Base-by-base conservation (phyloP, 768 basidiomycete species). In the Kwoniella newhampshirensis region DNA sequence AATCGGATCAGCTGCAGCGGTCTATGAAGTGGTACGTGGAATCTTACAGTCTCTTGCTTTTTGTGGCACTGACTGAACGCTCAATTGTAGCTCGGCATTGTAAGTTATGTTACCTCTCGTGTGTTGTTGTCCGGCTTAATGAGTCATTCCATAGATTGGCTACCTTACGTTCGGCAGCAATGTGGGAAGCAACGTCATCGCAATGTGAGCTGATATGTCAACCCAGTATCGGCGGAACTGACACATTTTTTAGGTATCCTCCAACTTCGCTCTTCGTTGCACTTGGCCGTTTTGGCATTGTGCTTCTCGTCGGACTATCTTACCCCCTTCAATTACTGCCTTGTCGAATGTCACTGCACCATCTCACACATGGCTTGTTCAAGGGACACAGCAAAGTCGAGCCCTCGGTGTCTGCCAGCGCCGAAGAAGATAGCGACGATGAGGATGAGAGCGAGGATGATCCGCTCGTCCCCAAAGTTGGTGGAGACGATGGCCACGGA, bases 261-360 rank as follows among this genome's bases (percentile, higher is more conserved):
- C 74, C 71, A 5, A 91, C 89, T 0, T 91, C 92, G 35, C 78
- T 93, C 39, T 91, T 96, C 77, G 87, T 99, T 63, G 91, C 94
- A 28, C 68, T 93, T 56, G 94, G 94, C 8, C 91, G 96, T 68
- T 78, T 94, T 9, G 96, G 93, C 11, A 96, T 99, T 73, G 87
- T 91, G 36, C 78, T 89, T 43, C 82, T 94, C 25, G 92, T 98
- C 54, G 79, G 91, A 54, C 90, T 94, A 70, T 91, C 89, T 17
- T 94, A 99, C 76, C 93, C 96, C 0, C 75, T 99, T 49, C 96
- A 98, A 77, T 87, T 94, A 4, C 87, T 91, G 52, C 96, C 96
- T 0, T 94, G 91, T 72, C 82, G 96, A 52, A 89, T 87, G 68
- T 91, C 88, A 67, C 78, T 98, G 41, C 89, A 93, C 79, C 91